These are phyloP conservation scores for Thelonectria blattea DNA, from an alignment of 2,329 filamentous ascomycete genomes.

Conservation along the genomic window DNA sequence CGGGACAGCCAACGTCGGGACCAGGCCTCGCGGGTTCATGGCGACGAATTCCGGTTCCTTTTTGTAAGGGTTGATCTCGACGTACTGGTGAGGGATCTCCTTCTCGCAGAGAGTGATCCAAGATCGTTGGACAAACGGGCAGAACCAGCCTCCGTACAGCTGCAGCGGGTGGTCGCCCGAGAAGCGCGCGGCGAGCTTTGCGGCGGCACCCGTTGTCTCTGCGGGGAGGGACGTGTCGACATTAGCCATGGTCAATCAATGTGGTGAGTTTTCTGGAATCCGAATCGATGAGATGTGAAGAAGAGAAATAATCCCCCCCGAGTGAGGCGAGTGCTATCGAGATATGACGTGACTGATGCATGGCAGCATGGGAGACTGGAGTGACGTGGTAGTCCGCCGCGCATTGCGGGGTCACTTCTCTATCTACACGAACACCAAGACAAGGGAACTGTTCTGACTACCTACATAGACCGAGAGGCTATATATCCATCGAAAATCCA, in stretches of 20 bases:
- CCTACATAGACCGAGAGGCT: too few relatives aligned
- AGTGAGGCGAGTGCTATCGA: not conserved
- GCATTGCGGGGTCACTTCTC: not conserved
- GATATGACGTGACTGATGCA: slow-evolving; percentile 1
- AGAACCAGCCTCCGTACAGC: slow-evolving; percentile 80
- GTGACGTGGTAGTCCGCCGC: not conserved
- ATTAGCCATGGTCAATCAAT: slow-evolving; percentile 44
- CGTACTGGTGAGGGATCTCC: slow-evolving; percentile 73
- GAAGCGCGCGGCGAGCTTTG: slow-evolving; percentile 53
- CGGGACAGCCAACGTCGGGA: slow-evolving; percentile 70
- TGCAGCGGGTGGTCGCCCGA: slow-evolving; percentile 59
- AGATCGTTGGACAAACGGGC: slow-evolving; percentile 70
- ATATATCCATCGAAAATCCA: too few relatives aligned
- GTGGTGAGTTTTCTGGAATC: not conserved
- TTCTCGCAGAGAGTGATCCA: slow-evolving; percentile 80
- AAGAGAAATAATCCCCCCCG: not conserved
- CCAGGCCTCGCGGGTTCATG: slow-evolving; percentile 76
- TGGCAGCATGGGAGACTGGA: not conserved
- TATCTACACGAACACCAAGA: too few relatives aligned
- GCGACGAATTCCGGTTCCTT: slow-evolving; percentile 71
- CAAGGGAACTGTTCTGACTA: too few relatives aligned
- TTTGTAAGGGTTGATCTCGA: slow-evolving; percentile 80
- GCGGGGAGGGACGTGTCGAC: slow-evolving; percentile 57
- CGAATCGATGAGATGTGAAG: not conserved
- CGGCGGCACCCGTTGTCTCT: slow-evolving; percentile 57